A percentile compares a stretch with the other conserved stretches of the same genome.
phyloP scores from a whole-genome alignment of 768 basidiomycete species.

The Asterophora lycoperdoides region DNA sequence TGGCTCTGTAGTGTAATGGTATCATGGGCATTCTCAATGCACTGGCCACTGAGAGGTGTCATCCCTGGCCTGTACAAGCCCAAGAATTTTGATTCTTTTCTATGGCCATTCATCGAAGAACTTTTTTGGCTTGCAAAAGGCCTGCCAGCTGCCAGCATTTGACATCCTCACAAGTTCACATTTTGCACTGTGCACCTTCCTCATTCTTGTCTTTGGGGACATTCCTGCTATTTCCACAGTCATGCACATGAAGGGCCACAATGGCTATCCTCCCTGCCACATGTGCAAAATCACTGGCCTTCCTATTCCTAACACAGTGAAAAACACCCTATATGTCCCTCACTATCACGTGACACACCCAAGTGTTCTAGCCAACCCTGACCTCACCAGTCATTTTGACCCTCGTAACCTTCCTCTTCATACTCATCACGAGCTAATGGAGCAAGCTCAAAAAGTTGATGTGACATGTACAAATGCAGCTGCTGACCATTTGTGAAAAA shows the following conservation, averaged over 20 bases:
- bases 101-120: constrained; percentile 33
- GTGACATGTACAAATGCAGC: constrained; percentile 13
- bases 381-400: constrained; percentile 12
- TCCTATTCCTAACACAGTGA: constrained; percentile 2
- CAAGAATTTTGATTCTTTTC: constrained; percentile 33
- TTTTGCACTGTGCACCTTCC: constrained; percentile 17
- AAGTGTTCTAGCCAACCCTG: background rate
- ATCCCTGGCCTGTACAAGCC: constrained; percentile 40
- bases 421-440: constrained; percentile 10
- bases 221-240: constrained; percentile 21
- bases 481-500: constrained; percentile 15
- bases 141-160: constrained; percentile 26
- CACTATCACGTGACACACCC: constrained; percentile 12
- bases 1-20: no score
- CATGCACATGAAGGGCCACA: constrained; percentile 36
- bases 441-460: constrained; percentile 17
- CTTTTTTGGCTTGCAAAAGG: constrained; percentile 27
- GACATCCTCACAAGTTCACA: constrained; percentile 17
- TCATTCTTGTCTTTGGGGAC: constrained; percentile 21
- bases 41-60: no score
- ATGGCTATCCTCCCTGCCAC: constrained; percentile 30
- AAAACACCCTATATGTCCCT: constrained; percentile 20
- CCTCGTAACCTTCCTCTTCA: constrained; percentile 17
- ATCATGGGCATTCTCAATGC: no score
- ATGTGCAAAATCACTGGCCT: constrained; percentile 29